phyloP scores from a whole-genome alignment of 192 early-diverging fungal species.

The Chytriomyces confervae region DNA sequence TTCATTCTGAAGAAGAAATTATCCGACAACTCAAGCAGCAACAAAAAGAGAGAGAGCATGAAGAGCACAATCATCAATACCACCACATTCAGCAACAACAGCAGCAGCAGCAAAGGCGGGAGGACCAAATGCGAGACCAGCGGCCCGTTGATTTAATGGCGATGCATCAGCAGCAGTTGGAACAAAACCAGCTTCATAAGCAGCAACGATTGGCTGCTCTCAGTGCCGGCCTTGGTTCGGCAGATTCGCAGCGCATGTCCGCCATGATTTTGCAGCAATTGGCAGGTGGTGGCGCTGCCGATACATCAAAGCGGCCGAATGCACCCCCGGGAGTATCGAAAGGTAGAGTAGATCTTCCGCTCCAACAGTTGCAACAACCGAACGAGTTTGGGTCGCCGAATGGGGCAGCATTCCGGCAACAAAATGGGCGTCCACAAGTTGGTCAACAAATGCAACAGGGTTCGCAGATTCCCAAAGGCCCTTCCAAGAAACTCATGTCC shows the following conservation, averaged over 20 bases:
- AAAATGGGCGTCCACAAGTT: not conserved
- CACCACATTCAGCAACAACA: conserved; percentile 28
- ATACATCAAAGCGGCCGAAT: too few relatives aligned
- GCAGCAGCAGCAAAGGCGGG: conserved; percentile 2
- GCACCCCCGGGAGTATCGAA: too few relatives aligned
- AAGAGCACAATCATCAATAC: not conserved
- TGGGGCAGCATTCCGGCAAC: not conserved
- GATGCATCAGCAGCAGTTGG: not conserved
- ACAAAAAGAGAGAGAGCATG: not conserved
- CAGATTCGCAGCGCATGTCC: conserved; percentile 7
- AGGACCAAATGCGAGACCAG: not conserved
- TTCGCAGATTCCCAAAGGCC: not conserved
- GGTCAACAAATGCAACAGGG: not conserved
- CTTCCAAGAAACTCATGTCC: conserved; percentile 20
- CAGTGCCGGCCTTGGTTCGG: not conserved
- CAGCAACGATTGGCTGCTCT: not conserved
- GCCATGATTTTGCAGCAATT: conserved; percentile 23
- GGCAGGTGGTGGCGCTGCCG: conserved; percentile 10
- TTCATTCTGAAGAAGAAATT: conserved; percentile 19
- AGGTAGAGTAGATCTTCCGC: too few relatives aligned
- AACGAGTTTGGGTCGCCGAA: not conserved
- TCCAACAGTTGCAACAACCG: not conserved
- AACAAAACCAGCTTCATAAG: not conserved
- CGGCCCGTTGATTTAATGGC: not conserved
- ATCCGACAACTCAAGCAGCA: conserved; percentile 28